Base-by-base conservation (phyloP, 495 filamentous ascomycete genomes). In the Aspergillus incahuasiensis region DNA sequence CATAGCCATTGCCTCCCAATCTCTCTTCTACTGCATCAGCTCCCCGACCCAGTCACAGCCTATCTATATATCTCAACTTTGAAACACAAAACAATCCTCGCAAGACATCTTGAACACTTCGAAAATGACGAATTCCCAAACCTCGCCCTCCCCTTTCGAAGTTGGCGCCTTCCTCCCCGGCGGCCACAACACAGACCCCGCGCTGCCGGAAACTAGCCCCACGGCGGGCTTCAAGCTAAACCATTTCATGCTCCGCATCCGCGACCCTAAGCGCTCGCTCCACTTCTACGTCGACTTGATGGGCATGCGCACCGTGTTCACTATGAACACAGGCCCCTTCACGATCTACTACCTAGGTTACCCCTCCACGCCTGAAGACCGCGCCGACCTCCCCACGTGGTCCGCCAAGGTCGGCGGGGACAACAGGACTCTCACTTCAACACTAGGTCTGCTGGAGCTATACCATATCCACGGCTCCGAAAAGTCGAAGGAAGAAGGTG, bases 261-360 rank as follows among this genome's bases (percentile, higher is more conserved):
- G 57, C 46, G 65, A 79, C 48, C 69, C 75, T 11, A 50, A 58
- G 21, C 64, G 61, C 51, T 74, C 70, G 7, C 63, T 75, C 0
- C 59, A 72, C 56, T 80, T 78, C 68, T 80, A 80, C 52, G 64
- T 70, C 45, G 57, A 73, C 42, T 67, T 76, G 12, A 67, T 80
- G 44, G 77, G 77, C 49, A 74, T 80, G 70, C 76, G 75, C 19
- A 64, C 73, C 11, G 61, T 79, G 40, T 80, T 75, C 62, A 74
- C 71, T 13, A 69, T 74, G 67, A 75, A 75, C 58, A 65, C 71
- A 21, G 72, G 72, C 15, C 72, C 72, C 22, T 72, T 71, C 61
- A 74, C 71, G 24, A 67, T 75, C 59, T 75, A 74, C 57, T 75
- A 74, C 52, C 66, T 75, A n/a, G 72, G 71, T 13, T 67, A 74